These are phyloP conservation scores for Fusarium compactum DNA, from an alignment of 2,329 filamentous ascomycete genomes.

Conservation along the genomic window DNA sequence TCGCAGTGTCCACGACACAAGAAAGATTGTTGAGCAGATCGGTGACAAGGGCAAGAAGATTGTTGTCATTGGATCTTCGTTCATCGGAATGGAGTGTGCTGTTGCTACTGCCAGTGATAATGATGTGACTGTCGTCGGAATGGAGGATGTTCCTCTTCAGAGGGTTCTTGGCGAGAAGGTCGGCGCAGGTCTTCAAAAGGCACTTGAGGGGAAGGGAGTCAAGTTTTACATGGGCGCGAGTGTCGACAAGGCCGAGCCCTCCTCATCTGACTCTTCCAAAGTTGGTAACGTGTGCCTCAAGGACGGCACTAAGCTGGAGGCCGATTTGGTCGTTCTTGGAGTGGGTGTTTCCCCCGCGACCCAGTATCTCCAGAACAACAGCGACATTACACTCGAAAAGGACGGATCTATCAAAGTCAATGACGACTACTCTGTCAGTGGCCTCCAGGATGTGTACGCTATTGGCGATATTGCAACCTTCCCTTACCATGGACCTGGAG, in stretches of 20 bases:
- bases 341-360: constrained; percentile 91
- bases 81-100: constrained; percentile 98
- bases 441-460: constrained; percentile 86
- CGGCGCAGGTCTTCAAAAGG: constrained; percentile 81
- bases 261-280: constrained; percentile 72
- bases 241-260: constrained; percentile 86
- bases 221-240: constrained; percentile 86
- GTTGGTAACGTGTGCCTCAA: constrained; percentile 87
- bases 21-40: constrained; percentile 82
- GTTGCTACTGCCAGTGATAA: constrained; percentile 85
- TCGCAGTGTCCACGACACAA: constrained; percentile 79
- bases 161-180: constrained; percentile 86
- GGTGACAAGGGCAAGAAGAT: constrained; percentile 90
- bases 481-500: constrained; percentile 91
- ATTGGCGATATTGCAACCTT: constrained; percentile 96
- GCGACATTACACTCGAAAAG: constrained; percentile 75
- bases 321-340: constrained; percentile 91
- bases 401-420: constrained; percentile 90
- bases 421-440: constrained; percentile 80
- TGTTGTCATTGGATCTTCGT: constrained; percentile 90
- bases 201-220: constrained; percentile 86
- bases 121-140: constrained; percentile 86
- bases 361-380: constrained; percentile 80
- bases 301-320: constrained; percentile 85
- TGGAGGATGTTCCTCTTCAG: constrained; percentile 87